Evolutionary conservation across 805 yeast species (phyloP), one percentile per base, ranked within the genome.

Genomic region (Lachancea kluyveri): DNA sequence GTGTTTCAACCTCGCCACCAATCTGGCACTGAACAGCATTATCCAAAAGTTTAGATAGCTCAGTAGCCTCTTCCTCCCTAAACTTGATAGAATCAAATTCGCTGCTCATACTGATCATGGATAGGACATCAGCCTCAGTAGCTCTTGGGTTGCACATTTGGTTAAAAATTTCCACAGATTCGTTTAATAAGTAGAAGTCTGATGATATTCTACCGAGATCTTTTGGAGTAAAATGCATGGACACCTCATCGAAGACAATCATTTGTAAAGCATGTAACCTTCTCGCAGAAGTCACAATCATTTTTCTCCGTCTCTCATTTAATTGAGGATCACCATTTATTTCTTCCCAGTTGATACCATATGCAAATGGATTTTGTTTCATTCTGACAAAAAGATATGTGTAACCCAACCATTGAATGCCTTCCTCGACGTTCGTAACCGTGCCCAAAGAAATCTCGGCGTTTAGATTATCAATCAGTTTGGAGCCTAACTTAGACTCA

Each of bases 371-470:
- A 42, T 87, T 90, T 51, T 86, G 83, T 37, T 81, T 75, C 98
- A 92, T 92, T 36, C 99, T 66, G 3, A 90, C 96, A 61, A 74
- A 79, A 72, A 92, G 67, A 51, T 92, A 92, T 0, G 98, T 92
- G 48, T 94, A 92, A 3, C 98, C 97, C n/a, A 92, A 65, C 99
- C 99, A 92, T 42, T 79, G 85, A 1, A 92, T 81, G 35, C 88
- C 99, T 60, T 92, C 98, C 18, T 84, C 94, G 8, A 92, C 77
- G 48, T 80, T 88, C 1, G 97, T 86, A 2, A 92, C 97, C 0
- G 94, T 88, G 2, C 99, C 99, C 12, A 92, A 59, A 0, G 97
- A 81, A 14, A 94, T 86, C 54, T 92, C 99, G 0, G 99, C 99
- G 56, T 94, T 94, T 50, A 92, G 65, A 44, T 90, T 92, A 52